Percentiles rank a stretch among this genome's conserved stretches.
These are phyloP conservation scores for Triticum urartu DNA, from an alignment of 176 grass and related monocot genomes.

Conservation along the genomic window DNA sequence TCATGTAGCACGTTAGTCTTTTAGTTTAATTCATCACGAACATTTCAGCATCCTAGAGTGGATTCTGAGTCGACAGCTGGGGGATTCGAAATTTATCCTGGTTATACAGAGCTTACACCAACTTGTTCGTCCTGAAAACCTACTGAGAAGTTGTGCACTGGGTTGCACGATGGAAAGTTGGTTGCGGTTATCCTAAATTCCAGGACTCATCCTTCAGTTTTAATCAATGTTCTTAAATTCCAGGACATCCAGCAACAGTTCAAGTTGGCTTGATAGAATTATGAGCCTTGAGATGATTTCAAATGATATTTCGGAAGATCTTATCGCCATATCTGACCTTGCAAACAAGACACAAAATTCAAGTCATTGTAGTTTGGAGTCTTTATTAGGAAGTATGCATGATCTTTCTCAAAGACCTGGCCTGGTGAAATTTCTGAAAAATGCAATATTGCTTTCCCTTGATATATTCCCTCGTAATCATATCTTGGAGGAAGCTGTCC, in stretches of 20 bases:
- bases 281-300: slow-evolving; percentile 79
- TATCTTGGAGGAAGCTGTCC: slow-evolving; percentile 85
- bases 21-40: neutral
- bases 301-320: slow-evolving; percentile 70
- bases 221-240: slow-evolving; percentile 24
- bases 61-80: neutral
- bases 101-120: neutral
- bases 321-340: slow-evolving; percentile 56
- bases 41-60: neutral
- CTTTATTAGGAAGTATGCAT: slow-evolving; percentile 45
- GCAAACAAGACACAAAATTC: slow-evolving; percentile 50
- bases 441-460: slow-evolving; percentile 74
- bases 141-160: neutral
- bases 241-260: slow-evolving; percentile 84
- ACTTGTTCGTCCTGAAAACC: neutral
- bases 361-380: slow-evolving; percentile 44
- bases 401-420: slow-evolving; percentile 48
- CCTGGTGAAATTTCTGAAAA: slow-evolving; percentile 68
- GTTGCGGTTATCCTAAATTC: slow-evolving; percentile 9
- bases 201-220: slow-evolving; percentile 37
- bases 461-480: slow-evolving; percentile 79
- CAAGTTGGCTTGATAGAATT: slow-evolving; percentile 78
- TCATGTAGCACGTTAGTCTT: neutral
- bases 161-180: neutral
- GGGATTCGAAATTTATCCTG: neutral